Conservation (phyloP, 805 yeast species). For the Wickerhamiella qilinensis region DNA sequence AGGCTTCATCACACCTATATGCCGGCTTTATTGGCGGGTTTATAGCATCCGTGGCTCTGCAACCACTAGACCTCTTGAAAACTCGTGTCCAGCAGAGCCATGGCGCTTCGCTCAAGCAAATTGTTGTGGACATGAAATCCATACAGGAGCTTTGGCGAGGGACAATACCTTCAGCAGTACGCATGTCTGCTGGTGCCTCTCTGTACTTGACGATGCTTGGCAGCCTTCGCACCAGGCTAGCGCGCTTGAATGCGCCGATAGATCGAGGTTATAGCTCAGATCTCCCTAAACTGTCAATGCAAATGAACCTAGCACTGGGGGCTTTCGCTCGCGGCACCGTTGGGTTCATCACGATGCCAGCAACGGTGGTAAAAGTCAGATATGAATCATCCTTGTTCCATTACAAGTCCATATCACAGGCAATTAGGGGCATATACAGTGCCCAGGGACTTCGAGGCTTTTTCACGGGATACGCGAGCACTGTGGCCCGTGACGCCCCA, state of each 20-base stretch:
- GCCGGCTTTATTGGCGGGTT: slow-evolving; percentile 83
- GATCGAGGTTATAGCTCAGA: slow-evolving; percentile 9
- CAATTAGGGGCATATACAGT: slow-evolving; percentile 37
- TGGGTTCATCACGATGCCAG: slow-evolving; percentile 86
- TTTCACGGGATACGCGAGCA: slow-evolving; percentile 76
- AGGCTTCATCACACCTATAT: slow-evolving; percentile 32
- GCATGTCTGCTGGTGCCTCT: slow-evolving; percentile 86
- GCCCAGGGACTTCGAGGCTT: slow-evolving; percentile 49
- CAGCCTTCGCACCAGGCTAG: slow-evolving; percentile 36
- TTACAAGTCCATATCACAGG: slow-evolving; percentile 48
- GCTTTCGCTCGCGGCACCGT: slow-evolving; percentile 63
- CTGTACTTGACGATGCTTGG: slow-evolving; percentile 65
- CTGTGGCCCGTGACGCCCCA: slow-evolving; percentile 83
- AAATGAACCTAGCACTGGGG: slow-evolving; percentile 62
- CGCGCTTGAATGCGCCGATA: slow-evolving; percentile 8
- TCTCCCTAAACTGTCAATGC: slow-evolving; percentile 56
- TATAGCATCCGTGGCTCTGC: slow-evolving; percentile 61
- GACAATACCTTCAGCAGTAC: slow-evolving; percentile 72
- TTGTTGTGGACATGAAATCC: slow-evolving; percentile 12
- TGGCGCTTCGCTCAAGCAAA: slow-evolving; percentile 12
- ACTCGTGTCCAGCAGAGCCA: slow-evolving; percentile 61
- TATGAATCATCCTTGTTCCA: slow-evolving; percentile 68
- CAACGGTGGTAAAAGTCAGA: slow-evolving; percentile 78
- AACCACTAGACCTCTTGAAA: slow-evolving; percentile 79
- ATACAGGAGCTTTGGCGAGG: slow-evolving; percentile 70